Evolutionary conservation across 805 yeast species (phyloP).

Genomic region (Zygosaccharomyces kombuchaensis): DNA sequence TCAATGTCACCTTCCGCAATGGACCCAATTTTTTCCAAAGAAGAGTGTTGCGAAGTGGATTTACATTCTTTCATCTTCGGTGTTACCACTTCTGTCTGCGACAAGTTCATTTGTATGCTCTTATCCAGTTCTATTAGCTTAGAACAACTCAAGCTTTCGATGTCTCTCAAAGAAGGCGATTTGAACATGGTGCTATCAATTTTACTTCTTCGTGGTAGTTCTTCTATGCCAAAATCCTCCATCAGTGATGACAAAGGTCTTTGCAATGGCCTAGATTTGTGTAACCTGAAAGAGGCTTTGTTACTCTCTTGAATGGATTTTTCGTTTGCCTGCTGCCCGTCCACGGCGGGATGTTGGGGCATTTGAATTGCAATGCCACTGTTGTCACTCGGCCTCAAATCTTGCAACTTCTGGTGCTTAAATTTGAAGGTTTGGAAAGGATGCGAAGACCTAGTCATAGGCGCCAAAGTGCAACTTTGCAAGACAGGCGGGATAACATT

Average conservation of each 20-base stretch:
- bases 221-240: conserved; percentile 5
- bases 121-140: conserved; percentile 26
- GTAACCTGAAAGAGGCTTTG: conserved; percentile 7
- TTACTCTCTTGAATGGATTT: not conserved
- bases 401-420: conserved; percentile 17
- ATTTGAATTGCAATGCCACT: conserved; percentile 17
- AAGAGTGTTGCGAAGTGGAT: conserved; percentile 18
- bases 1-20: conserved; percentile 9
- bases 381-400: conserved; percentile 11
- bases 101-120: conserved; percentile 20
- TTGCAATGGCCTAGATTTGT: conserved; percentile 23
- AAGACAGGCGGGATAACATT: conserved; percentile 5
- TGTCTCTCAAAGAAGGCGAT: conserved; percentile 19
- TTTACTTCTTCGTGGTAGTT: not conserved
- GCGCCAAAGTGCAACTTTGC: conserved; percentile 9
- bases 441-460: conserved; percentile 17
- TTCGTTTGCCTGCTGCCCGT: not conserved
- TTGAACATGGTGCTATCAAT: not conserved
- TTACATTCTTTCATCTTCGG: conserved; percentile 12
- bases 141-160: conserved; percentile 25
- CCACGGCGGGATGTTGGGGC: conserved; percentile 4
- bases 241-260: conserved; percentile 13
- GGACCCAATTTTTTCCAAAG: conserved; percentile 13
- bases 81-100: conserved; percentile 13
- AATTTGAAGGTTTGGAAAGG: conserved; percentile 16